Base-by-base conservation (phyloP, 179 eudicot species). In the Drosera spatulata region DNA sequence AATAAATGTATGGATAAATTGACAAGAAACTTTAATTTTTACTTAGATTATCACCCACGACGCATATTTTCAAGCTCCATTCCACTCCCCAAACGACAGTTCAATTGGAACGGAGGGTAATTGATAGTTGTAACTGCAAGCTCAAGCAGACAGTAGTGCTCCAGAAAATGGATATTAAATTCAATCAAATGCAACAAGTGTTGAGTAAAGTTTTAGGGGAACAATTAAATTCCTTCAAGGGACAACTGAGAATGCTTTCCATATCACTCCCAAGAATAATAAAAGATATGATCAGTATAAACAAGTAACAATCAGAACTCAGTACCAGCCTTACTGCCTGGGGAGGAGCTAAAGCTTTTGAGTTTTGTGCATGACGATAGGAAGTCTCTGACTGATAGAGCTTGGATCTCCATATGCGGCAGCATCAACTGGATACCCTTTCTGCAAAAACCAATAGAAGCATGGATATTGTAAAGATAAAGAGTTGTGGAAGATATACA, bases 351-450 rank as follows among this genome's bases (percentile, higher is more conserved):
- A 73, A 71, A 89, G 99, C 87, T 83, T 93, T 64, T 93, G 82
- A 66, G 85, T 83, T 80, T 73, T 85, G 40, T 76, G 83, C 88
- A 69, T 72, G 75, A 80, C 62, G 57, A 86, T 60, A 8, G 97
- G 88, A 53, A 93, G 99, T 80, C 82, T 82, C 71, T 80, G 80
- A 69, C 77, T 71, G 66, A 86, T 86, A 73, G 53, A 51, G 76
- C 78, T 82, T 67, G 99, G 99, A 77, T 93, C 97, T 66, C 58
- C 79, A 71, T 93, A 89, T 43, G 91, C 83, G 59, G 87, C 82
- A 77, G 78, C 77, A 58, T 85, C 95, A 69, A 74, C 78, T 55
- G 90, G 84, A 74, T 74, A 81, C 50, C 95, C 95, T 81, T 82
- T 84, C 96, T 88, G 85, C 78, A 75, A 5, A 64, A 62, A 55